A percentile compares a stretch with the other conserved stretches of the same genome.
phyloP scores from a whole-genome alignment of 148 eudicot genomes.

The Diospyros lotus region DNA sequence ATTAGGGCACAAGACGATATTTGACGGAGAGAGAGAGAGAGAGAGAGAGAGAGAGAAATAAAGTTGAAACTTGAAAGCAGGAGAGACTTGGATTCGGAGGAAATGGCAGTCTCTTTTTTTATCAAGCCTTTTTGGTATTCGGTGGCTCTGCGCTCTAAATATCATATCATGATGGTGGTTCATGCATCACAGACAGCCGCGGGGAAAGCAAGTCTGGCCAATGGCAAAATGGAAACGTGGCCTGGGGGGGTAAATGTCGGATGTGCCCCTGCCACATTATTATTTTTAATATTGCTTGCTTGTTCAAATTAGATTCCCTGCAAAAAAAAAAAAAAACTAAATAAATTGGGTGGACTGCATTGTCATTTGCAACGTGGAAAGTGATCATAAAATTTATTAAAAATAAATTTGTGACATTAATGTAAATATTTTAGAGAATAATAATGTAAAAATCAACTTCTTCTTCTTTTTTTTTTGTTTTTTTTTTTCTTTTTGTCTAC shows the following conservation, averaged over 20 bases:
- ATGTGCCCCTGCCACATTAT: not conserved
- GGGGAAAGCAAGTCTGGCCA: conserved; percentile 6
- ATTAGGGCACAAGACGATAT: not conserved
- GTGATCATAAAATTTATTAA: too few species aligned
- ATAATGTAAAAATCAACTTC: too few species aligned
- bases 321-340: too few species aligned
- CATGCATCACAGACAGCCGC: not conserved
- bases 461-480: too few species aligned
- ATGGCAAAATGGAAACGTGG: not conserved
- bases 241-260: not conserved
- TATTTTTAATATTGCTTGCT: not conserved
- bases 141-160: not conserved
- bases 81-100: not conserved
- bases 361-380: too few species aligned
- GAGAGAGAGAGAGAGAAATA: not conserved
- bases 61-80: not conserved
- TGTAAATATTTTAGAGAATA: too few species aligned
- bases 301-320: too few species aligned
- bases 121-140: not conserved
- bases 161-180: not conserved
- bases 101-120: not conserved
- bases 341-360: too few species aligned
- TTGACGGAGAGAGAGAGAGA: not conserved
- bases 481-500: too few species aligned
- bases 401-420: too few species aligned